A percentile compares a stretch with the other conserved stretches of the same genome.
These are phyloP conservation scores for Botrytis paeoniae DNA, from an alignment of 2,329 filamentous ascomycete genomes.

Conservation along the genomic window DNA sequence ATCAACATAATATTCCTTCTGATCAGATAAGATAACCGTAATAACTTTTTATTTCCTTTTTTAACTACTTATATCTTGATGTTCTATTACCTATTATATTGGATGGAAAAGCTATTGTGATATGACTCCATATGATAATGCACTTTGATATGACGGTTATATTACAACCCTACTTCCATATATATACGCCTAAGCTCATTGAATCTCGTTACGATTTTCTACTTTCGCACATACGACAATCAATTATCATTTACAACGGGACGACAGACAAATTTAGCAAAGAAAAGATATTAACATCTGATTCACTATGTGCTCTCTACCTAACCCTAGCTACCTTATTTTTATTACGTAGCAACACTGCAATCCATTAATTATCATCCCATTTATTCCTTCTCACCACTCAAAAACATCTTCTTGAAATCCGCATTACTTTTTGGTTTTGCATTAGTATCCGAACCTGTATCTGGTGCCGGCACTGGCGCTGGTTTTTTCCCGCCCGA, in stretches of 20 bases:
- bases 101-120: no score
- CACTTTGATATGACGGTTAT: no score
- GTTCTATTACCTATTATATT: no score
- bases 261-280: not conserved
- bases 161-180: no score
- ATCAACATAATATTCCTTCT: no score
- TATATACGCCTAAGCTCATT: not conserved
- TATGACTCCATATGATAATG: no score
- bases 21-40: no score
- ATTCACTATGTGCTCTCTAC: conserved; percentile 4
- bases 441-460: conserved; percentile 13
- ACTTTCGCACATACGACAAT: not conserved
- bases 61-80: no score
- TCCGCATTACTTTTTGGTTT: conserved; percentile 53
- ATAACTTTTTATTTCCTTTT: no score
- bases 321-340: not conserved
- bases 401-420: conserved; percentile 49
- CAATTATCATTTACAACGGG: not conserved
- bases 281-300: conserved; percentile 6
- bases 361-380: not conserved
- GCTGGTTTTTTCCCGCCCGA: conserved; percentile 15
- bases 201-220: not conserved
- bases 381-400: conserved; percentile 28
- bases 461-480: not conserved
- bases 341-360: no score